Base-by-base conservation (phyloP, 139 green algal species). In the Micromonas commoda region DNA sequence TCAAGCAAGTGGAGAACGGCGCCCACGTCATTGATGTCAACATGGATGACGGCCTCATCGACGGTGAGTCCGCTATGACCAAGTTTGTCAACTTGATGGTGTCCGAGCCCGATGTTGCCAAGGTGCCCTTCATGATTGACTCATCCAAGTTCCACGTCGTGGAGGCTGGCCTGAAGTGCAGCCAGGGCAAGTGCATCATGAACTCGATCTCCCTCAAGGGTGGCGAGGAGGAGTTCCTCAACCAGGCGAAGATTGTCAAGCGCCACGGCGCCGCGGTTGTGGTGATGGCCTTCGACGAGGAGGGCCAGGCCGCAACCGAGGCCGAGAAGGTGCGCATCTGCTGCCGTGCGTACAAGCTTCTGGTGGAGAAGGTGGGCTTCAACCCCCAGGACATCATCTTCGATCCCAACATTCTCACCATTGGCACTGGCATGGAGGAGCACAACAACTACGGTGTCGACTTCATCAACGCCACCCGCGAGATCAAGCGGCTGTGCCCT, bases 371-470 rank as follows among this genome's bases (percentile, higher is more conserved):
- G 77, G 91, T 98, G 66, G 91, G 89, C 61, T 97, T 98, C 82
- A 88, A 94, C 77, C 90, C 93, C 6, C 81, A 97, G 84, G 95
- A 99, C 87, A 94, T 99, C 85, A 93, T 99, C 72, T 99, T 99
- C 57, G 95, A 99, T 82, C 95, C 95, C 85, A 99, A 99, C 88
- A 98, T 99, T 82, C 88, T 99, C 13, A 97, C 95, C 20, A 87
- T 99, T 6, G 95, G 92, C 81, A 99, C 95, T 3, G 95, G 95
- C 28, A 79, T 99, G 79, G 68, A 90, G 16, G 95, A 99, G 89
- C 95, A 99, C 90, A 97, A 97, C 91, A 98, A 98, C 90, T 99
- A 99, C 77, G 95, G 90, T 0, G 93, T 98, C 26, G 94, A 99
- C 89, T 99, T 99, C 87, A 94, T 99, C 86, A 80, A 82, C 2